Evolutionary conservation across 2,329 filamentous ascomycete species (phyloP).

Genomic region (Alternaria rosae): DNA sequence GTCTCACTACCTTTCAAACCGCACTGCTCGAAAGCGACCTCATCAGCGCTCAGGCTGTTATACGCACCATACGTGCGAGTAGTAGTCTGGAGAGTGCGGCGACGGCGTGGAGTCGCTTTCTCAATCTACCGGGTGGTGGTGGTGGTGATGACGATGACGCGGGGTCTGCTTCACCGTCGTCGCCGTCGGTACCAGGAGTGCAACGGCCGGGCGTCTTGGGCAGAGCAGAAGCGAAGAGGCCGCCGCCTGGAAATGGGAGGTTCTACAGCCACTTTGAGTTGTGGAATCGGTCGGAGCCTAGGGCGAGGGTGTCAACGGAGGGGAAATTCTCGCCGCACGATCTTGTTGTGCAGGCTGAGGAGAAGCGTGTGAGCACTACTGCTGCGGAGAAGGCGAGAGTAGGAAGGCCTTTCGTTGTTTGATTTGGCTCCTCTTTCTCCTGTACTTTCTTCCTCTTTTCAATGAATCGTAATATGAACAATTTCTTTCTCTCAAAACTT

Average conservation of each 20-base stretch:
- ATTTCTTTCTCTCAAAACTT: not conserved
- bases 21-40: conserved; percentile 36
- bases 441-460: not conserved
- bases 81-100: conserved; percentile 41
- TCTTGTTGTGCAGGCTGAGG: conserved; percentile 10
- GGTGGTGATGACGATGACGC: not conserved
- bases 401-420: conserved; percentile 20
- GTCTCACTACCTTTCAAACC: conserved; percentile 39
- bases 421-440: not conserved
- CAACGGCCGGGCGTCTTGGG: not conserved
- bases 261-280: conserved; percentile 41
- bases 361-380: not conserved
- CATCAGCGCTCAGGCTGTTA: conserved; percentile 33
- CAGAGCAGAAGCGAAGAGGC: conserved; percentile 6
- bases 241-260: conserved; percentile 16
- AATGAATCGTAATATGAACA: not conserved
- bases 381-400: conserved; percentile 6
- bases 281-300: conserved; percentile 26
- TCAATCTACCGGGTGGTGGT: conserved; percentile 40
- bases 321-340: conserved; percentile 3
- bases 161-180: not conserved
- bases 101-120: conserved; percentile 40
- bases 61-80: conserved; percentile 48
- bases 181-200: not conserved
- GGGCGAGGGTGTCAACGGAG: not conserved